phyloP scores from a whole-genome alignment of 192 early-diverging fungal genomes.

The Ramicandelaber brevisporus region DNA sequence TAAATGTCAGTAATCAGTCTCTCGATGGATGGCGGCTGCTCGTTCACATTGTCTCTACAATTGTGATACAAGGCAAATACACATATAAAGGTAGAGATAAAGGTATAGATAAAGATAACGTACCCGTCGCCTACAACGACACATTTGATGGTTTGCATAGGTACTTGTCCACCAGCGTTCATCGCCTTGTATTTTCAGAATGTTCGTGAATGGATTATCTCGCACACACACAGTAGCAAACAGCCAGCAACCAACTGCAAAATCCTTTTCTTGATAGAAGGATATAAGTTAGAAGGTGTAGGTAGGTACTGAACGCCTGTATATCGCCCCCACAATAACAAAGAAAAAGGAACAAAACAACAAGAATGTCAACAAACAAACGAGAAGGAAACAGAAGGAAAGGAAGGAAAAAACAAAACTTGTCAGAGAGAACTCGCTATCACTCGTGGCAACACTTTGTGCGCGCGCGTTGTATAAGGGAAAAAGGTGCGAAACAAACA shows the following conservation, averaged over 20 bases:
- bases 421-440: background rate
- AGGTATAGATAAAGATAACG: too few relatives aligned
- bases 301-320: background rate
- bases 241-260: too few relatives aligned
- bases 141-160: constrained; percentile 64
- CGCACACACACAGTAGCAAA: too few relatives aligned
- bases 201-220: too few relatives aligned
- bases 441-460: too few relatives aligned
- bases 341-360: background rate
- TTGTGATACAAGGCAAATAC: constrained; percentile 23
- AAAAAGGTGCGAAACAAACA: constrained; percentile 1
- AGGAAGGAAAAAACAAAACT: background rate
- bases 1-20: constrained; percentile 1
- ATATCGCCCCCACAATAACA: background rate
- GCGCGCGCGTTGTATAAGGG: too few relatives aligned
- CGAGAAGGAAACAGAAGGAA: background rate
- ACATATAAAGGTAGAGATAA: too few relatives aligned
- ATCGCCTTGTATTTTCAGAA: too few relatives aligned
- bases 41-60: background rate
- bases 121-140: constrained; percentile 57
- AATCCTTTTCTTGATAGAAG: background rate
- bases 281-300: background rate
- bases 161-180: too few relatives aligned
- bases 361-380: background rate
- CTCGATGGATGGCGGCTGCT: constrained; percentile 4